Conservation (phyloP, 306 rosid species). For the Sphenostylis stenocarpa region DNA sequence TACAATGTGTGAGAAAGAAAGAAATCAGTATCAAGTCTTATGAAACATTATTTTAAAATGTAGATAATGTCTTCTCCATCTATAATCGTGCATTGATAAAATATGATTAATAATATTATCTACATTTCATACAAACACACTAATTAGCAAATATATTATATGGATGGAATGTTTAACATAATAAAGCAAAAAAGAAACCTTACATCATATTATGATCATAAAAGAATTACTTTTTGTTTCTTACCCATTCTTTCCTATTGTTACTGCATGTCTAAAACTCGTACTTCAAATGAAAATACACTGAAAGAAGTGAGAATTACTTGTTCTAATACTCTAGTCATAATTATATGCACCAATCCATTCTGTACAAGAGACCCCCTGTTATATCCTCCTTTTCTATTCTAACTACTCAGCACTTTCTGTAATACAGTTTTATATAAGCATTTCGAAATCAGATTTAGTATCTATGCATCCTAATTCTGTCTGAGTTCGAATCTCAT, state of each 20-base stretch:
- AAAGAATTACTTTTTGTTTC: constrained; percentile 6
- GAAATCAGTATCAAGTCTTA: background rate
- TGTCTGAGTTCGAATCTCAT: too few relatives aligned
- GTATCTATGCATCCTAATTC: constrained; percentile 14
- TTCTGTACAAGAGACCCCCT: background rate
- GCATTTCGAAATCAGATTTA: constrained; percentile 13
- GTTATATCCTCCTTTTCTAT: background rate
- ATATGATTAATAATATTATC: background rate
- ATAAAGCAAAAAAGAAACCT: background rate
- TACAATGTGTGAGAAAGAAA: background rate
- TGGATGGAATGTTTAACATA: background rate
- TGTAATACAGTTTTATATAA: background rate
- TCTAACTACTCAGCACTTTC: constrained; percentile 15
- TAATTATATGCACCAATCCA: background rate
- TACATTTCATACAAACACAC: background rate
- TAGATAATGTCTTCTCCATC: background rate
- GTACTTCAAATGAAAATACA: constrained; percentile 1
- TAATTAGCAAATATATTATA: constrained; percentile 1
- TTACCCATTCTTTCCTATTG: background rate
- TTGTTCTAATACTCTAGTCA: constrained; percentile 20
- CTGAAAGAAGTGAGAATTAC: constrained; percentile 2
- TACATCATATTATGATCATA: background rate
- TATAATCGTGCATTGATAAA: background rate
- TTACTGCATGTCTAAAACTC: background rate
- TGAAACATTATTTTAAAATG: background rate